Evolutionary conservation across 345 rosid genomes (phyloP).

Genomic region (Aurinia saxatilis): DNA sequence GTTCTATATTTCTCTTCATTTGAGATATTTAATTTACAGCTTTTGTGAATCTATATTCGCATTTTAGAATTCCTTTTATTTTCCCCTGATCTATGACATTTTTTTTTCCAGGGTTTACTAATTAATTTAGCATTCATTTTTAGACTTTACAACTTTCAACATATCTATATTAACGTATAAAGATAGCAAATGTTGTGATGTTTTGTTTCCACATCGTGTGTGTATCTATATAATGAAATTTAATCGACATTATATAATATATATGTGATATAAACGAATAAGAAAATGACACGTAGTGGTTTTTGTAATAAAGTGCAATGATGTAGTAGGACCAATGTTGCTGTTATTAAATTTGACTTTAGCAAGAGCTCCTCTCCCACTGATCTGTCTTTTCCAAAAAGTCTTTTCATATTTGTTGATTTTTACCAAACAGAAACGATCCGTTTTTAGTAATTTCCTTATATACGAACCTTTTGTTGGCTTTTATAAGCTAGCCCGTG

Average conservation of each 20-base stretch:
- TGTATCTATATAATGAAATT: too few species aligned
- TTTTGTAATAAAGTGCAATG: neutral
- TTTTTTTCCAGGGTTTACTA: neutral
- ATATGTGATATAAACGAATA: neutral
- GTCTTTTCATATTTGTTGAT: neutral
- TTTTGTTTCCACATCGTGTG: too few species aligned
- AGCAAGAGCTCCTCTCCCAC: neutral
- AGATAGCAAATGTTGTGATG: too few species aligned
- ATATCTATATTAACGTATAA: too few species aligned
- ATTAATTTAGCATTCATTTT: too few species aligned
- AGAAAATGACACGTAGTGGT: neutral
- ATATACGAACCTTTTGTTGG: too few species aligned
- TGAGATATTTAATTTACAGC: too few species aligned
- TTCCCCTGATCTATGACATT: too few species aligned
- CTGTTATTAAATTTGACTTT: conserved; percentile 9
- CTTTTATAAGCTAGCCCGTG: too few species aligned
- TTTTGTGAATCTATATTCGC: too few species aligned
- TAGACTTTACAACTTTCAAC: too few species aligned
- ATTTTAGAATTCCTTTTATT: neutral
- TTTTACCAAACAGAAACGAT: neutral
- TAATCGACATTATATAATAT: too few species aligned
- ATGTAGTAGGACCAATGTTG: neutral
- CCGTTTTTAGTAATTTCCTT: neutral
- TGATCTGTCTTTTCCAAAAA: conserved; percentile 7
- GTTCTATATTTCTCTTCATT: neutral